Percentiles rank a stretch among this genome's conserved stretches.
Conservation (phyloP, 2,329 filamentous ascomycete species). For the Pyrenophora tritici-repentis region DNA sequence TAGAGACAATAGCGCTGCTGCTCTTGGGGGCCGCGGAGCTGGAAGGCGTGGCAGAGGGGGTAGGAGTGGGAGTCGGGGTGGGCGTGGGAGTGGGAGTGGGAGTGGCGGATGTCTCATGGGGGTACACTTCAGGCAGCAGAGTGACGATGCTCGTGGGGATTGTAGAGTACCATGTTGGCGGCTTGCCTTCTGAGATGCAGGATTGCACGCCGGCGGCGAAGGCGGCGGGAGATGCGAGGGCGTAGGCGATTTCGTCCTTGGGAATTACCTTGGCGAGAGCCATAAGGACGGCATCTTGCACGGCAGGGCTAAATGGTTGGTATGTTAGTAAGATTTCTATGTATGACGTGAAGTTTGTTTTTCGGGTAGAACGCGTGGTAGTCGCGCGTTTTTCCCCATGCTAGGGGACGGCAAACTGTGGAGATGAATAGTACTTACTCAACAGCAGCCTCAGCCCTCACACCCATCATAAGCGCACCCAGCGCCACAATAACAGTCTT, state of each 20-base stretch:
- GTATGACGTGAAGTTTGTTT: not conserved
- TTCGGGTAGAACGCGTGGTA: not conserved
- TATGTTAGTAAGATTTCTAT: constrained; percentile 12
- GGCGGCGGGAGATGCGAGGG: constrained; percentile 49
- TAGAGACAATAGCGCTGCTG: constrained; percentile 2
- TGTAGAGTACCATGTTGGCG: constrained; percentile 52
- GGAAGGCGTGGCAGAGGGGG: not conserved
- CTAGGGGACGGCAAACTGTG: not conserved
- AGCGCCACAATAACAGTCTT: constrained; percentile 32
- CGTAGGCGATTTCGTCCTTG: constrained; percentile 46
- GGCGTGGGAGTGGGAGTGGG: constrained; percentile 19
- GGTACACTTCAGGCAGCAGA: constrained; percentile 47
- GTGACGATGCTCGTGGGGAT: constrained; percentile 53
- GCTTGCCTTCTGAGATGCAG: constrained; percentile 50
- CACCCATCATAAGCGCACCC: constrained; percentile 37
- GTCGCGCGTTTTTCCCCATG: not conserved
- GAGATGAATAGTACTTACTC: constrained; percentile 23
- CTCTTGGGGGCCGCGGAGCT: constrained; percentile 1
- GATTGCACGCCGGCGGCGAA: constrained; percentile 51
- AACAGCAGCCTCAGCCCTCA: constrained; percentile 30
- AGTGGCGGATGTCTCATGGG: constrained; percentile 26
- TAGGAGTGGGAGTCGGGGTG: not conserved
- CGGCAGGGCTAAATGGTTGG: constrained; percentile 16
- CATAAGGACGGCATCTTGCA: constrained; percentile 47
- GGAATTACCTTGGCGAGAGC: constrained; percentile 55